Evolutionary conservation across 495 filamentous ascomycete genomes (phyloP).

Genomic region (Chaetomium fimeti): DNA sequence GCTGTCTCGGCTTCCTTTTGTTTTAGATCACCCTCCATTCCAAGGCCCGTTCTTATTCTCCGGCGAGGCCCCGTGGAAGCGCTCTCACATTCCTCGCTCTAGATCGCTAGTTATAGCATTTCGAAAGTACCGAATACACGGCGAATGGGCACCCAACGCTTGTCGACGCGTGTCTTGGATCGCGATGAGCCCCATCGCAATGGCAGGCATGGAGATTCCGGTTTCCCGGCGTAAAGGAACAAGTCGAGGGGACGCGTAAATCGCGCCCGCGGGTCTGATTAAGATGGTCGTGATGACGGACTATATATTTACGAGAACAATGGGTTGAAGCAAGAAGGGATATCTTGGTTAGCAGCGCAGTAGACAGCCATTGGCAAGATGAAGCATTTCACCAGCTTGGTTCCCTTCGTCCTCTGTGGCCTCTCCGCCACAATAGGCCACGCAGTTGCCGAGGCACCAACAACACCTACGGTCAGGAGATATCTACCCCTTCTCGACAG

Average conservation of each 20-base stretch:
- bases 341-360: neutral
- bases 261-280: neutral
- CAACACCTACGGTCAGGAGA: neutral
- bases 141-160: neutral
- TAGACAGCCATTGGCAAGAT: constrained; percentile 18
- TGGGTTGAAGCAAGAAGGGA: neutral
- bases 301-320: constrained; percentile 12
- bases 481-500: neutral
- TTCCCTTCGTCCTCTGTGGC: constrained; percentile 12
- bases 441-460: neutral
- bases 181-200: constrained; percentile 1
- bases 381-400: constrained; percentile 9
- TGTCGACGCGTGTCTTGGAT: neutral
- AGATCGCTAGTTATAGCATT: neutral
- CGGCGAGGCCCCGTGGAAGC: neutral
- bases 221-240: neutral
- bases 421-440: constrained; percentile 14
- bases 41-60: constrained; percentile 3
- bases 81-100: constrained; percentile 11
- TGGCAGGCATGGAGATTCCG: constrained; percentile 13
- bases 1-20: neutral
- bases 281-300: neutral
- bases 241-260: neutral
- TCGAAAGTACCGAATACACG: neutral
- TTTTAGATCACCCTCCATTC: neutral